Evolutionary conservation across 1,284 basidiomycete genomes (phyloP).

Genomic region (Xanthoconium separans): DNA sequence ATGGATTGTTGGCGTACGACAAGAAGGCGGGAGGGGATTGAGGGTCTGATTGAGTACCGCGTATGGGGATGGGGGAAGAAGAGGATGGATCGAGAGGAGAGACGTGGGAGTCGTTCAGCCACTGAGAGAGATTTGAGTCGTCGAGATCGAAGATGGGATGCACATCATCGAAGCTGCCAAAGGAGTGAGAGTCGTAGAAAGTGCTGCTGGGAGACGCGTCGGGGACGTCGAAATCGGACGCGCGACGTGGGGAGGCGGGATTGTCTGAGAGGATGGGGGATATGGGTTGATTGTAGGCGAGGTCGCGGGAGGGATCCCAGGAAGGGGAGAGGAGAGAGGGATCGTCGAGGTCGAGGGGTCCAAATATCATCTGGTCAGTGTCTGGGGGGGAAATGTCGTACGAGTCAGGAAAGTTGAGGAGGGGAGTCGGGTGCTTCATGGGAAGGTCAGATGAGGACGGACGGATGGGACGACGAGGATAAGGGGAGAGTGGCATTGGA

Average conservation of each 20-base stretch:
- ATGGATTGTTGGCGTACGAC: constrained; percentile 41
- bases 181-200: constrained; percentile 31
- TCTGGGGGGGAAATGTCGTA: constrained; percentile 39
- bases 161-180: constrained; percentile 29
- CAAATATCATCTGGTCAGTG: constrained; percentile 58
- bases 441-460: no score
- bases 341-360: constrained; percentile 64
- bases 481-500: constrained; percentile 40
- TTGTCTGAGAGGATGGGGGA: constrained; percentile 35
- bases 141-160: constrained; percentile 42
- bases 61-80: constrained; percentile 63
- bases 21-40: constrained; percentile 43
- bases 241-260: constrained; percentile 27
- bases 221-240: constrained; percentile 36
- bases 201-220: constrained; percentile 34
- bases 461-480: constrained; percentile 33
- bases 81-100: constrained; percentile 41
- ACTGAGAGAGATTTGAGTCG: constrained; percentile 46
- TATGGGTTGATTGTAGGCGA: constrained; percentile 37
- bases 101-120: constrained; percentile 59
- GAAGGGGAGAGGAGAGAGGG: constrained; percentile 37
- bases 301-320: constrained; percentile 47
- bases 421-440: constrained; percentile 13
- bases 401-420: constrained; percentile 34
- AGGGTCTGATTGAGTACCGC: constrained; percentile 41